Base-by-base conservation (phyloP, 768 basidiomycete genomes). In the Suillus luteus region DNA sequence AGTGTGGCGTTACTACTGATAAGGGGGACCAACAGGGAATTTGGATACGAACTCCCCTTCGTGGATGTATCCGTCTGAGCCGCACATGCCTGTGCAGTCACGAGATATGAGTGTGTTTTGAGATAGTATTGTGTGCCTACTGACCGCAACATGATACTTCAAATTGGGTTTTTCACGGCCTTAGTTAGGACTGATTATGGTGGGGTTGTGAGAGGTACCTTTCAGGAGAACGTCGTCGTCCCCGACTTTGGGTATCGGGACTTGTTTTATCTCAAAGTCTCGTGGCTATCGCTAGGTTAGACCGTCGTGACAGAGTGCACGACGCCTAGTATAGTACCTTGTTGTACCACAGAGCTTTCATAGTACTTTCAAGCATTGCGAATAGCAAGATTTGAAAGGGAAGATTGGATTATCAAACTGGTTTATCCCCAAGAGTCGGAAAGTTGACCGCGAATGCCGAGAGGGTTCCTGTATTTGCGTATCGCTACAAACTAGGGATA, bases 191-290 rank as follows among this genome's bases (percentile, higher is more conserved):
- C 52, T 55, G 35, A 59, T 3, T 37, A 35, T 55, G 9, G 14
- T 55, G 3, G 14, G 37, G 22, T 2, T 22, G 55, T 22, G 12
- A 38, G n/a, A 1, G 4, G 37, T 59, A 86, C 89, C 89, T 82
- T 93, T 91, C 67, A 93, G 79, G 60, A 92, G 81, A 57, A 92
- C 84, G 33, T 93, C 91, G 60, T 90, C 84, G 65, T 89, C 87
- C 40, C 82, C 82, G 64, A 84, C 79, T 63, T 82, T 64, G 8
- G 91, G 91, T 62, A 91, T 84, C 5, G 88, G 86, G 9, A 92
- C 89, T 46, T 86, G 76, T 68, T 80, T 86, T 64, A 92, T 80
- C 62, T 85, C 84, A 68, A 92, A 92, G 59, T 90, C 75, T 68
- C 79, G 77, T 61, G 91, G 86, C 88, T 91, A 72, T 48, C 58